Evolutionary conservation across 495 filamentous ascomycete genomes (phyloP).

Genomic region (Penicillium soppii): DNA sequence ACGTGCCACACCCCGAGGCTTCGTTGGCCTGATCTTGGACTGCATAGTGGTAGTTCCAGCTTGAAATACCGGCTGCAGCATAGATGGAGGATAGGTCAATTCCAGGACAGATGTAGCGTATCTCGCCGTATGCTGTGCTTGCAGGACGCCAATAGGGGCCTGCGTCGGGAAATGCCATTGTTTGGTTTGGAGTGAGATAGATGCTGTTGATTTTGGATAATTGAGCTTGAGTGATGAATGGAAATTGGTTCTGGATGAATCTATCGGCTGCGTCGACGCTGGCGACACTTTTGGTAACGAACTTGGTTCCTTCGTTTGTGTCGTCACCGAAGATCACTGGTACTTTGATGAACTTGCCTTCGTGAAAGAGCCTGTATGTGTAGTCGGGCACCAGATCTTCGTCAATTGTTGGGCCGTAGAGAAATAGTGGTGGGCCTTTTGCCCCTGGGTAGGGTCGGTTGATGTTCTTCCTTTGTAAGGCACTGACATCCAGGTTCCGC

Average conservation of each 20-base stretch:
- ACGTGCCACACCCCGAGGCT: slow-evolving; percentile 55
- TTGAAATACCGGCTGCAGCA: slow-evolving; percentile 32
- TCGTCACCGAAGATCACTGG: slow-evolving; percentile 70
- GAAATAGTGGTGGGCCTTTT: slow-evolving; percentile 48
- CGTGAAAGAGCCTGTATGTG: slow-evolving; percentile 56
- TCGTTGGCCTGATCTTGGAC: slow-evolving; percentile 53
- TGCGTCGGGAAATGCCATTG: slow-evolving; percentile 38
- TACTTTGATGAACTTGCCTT: slow-evolving; percentile 63
- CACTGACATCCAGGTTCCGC: slow-evolving; percentile 45
- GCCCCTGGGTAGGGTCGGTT: slow-evolving; percentile 55
- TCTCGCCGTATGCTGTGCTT: slow-evolving; percentile 65
- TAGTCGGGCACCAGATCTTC: slow-evolving; percentile 56
- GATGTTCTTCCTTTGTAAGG: slow-evolving; percentile 54
- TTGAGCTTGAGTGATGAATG: slow-evolving; percentile 52
- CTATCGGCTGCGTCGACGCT: slow-evolving; percentile 43
- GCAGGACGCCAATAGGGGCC: slow-evolving; percentile 60
- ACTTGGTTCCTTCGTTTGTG: slow-evolving; percentile 69
- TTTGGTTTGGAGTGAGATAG: slow-evolving; percentile 52
- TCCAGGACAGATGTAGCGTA: slow-evolving; percentile 71
- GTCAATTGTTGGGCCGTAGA: slow-evolving; percentile 62
- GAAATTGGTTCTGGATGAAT: slow-evolving; percentile 66
- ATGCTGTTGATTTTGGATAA: slow-evolving; percentile 54
- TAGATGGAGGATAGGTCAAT: slow-evolving; percentile 54
- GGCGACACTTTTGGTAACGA: slow-evolving; percentile 52
- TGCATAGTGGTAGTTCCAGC: slow-evolving; percentile 67